Conservation (phyloP, 768 basidiomycete species). For the Lactarius sanguifluus region DNA sequence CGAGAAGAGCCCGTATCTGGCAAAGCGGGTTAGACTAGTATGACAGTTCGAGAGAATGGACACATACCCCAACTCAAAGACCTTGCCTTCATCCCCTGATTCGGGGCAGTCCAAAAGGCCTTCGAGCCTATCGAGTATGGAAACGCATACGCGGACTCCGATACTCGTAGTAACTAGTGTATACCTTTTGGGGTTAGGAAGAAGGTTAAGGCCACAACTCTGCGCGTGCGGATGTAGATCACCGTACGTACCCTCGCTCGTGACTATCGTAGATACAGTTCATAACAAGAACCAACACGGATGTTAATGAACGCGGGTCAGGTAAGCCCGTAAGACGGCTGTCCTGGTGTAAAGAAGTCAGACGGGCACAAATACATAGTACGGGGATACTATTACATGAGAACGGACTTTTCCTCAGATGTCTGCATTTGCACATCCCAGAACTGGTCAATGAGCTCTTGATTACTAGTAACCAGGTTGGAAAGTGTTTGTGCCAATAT, state of each 20-base stretch:
- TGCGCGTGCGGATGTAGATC: constrained; percentile 8
- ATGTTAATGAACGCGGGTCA: constrained; percentile 21
- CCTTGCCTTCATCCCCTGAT: constrained; percentile 58
- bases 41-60: constrained; percentile 14
- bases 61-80: constrained; percentile 72
- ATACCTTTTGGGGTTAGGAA: constrained; percentile 39
- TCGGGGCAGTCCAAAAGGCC: constrained; percentile 66
- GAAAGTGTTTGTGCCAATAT: constrained; percentile 77
- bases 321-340: constrained; percentile 45
- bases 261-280: constrained; percentile 24
- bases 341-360: constrained; percentile 24
- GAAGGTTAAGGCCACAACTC: constrained; percentile 6
- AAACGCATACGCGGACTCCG: constrained; percentile 65
- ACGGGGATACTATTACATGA: constrained; percentile 51
- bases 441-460: constrained; percentile 50
- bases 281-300: constrained; percentile 25
- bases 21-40: constrained; percentile 20
- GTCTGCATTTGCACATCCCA: constrained; percentile 68
- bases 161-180: constrained; percentile 52
- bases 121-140: constrained; percentile 72
- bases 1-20: constrained; percentile 25
- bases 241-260: constrained; percentile 22
- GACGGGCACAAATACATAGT: constrained; percentile 18
- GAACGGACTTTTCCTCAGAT: constrained; percentile 69
- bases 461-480: constrained; percentile 79